Conservation (phyloP, 225 moss, liverwort and hornwort genomes). For the Ulota crispa region DNA sequence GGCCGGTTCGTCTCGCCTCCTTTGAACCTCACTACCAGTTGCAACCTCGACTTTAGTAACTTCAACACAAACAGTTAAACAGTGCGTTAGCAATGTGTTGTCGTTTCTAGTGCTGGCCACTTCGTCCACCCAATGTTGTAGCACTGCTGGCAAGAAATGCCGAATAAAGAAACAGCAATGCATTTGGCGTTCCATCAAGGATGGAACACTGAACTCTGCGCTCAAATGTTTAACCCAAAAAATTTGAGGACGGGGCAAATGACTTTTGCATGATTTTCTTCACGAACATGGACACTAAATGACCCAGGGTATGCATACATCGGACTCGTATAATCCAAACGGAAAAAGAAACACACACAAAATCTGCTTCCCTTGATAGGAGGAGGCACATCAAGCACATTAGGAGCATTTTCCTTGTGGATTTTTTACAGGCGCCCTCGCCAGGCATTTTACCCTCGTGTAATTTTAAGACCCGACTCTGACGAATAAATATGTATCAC, state of each 20-base stretch:
- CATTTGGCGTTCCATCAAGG: conserved; percentile 5
- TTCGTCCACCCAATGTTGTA: background rate
- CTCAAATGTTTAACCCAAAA: background rate
- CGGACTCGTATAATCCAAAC: background rate
- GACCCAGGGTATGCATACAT: background rate
- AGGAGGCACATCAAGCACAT: background rate
- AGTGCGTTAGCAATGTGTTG: background rate
- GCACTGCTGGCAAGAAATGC: conserved; percentile 11
- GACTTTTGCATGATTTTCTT: background rate
- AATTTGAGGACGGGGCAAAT: background rate
- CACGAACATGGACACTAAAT: background rate
- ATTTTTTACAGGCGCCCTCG: no score
- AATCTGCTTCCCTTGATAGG: background rate
- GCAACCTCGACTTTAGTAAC: background rate
- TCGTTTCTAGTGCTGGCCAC: background rate
- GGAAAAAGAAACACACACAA: background rate
- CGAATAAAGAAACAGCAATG: background rate
- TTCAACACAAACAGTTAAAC: background rate
- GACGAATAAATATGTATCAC: background rate
- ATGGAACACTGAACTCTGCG: background rate
- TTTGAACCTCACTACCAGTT: conserved; percentile 27
- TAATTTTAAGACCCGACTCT: background rate
- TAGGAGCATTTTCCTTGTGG: background rate
- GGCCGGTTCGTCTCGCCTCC: conserved; percentile 36
- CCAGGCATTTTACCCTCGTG: background rate